Evolutionary conservation across 2,329 filamentous ascomycete species (phyloP).

Genomic region (Fusarium sambucinum): DNA sequence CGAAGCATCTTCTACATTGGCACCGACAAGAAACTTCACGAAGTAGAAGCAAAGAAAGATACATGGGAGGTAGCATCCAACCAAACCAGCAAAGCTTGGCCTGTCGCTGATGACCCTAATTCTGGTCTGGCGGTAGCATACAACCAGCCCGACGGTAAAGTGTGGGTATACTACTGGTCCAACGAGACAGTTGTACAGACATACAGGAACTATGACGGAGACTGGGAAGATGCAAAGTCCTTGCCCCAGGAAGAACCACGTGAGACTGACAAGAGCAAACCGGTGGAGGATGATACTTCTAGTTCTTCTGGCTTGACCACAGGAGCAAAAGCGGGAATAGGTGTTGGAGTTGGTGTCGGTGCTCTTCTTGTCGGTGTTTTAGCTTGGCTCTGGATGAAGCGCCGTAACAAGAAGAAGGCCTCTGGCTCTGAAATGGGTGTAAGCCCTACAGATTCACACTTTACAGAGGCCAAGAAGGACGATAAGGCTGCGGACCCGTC

Average conservation of each 20-base stretch:
- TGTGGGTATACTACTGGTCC: conserved; percentile 17
- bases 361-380: not conserved
- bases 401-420: not conserved
- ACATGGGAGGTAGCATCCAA: conserved; percentile 7
- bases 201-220: not conserved
- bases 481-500: not conserved
- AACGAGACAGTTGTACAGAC: conserved; percentile 14
- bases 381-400: conserved; percentile 1
- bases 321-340: not conserved
- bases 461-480: not conserved
- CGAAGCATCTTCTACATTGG: conserved; percentile 9
- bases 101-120: not conserved
- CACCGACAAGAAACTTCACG: not conserved
- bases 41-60: not conserved
- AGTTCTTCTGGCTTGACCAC: not conserved
- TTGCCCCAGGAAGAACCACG: not conserved
- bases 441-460: not conserved
- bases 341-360: not conserved
- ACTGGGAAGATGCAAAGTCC: not conserved
- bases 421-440: not conserved
- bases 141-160: not conserved
- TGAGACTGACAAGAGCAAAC: not conserved
- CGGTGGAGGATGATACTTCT: not conserved
- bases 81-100: conserved; percentile 1
- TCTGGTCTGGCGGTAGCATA: conserved; percentile 12